Base-by-base conservation (phyloP, 805 yeast genomes). In the Zygoascus ofunaensis region DNA sequence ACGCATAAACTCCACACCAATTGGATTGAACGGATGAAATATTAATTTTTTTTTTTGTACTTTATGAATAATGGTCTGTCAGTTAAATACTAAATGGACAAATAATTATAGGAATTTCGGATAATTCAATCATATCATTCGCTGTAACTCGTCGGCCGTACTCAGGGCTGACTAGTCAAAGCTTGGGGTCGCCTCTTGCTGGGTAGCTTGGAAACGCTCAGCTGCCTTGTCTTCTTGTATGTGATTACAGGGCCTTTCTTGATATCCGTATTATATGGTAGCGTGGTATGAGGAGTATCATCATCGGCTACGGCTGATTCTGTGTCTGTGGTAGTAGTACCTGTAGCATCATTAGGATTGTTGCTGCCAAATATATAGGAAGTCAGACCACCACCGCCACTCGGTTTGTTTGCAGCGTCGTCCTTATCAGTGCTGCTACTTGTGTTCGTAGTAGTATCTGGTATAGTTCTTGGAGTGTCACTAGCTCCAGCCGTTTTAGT, bases 161-260 rank as follows among this genome's bases (percentile, higher is more conserved):
- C n/a, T n/a, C n/a, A n/a, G n/a, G n/a, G n/a, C n/a, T n/a, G n/a
- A n/a, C n/a, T n/a, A n/a, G n/a, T n/a, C n/a, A n/a, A n/a, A n/a
- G n/a, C n/a, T n/a, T n/a, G n/a, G n/a, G n/a, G n/a, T n/a, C n/a
- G n/a, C n/a, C n/a, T n/a, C n/a, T n/a, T n/a, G n/a, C n/a, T n/a
- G n/a, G n/a, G n/a, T n/a, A n/a, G 40, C 40, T 24, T 19, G n/a
- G 40, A 21, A 4, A 36, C 23, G 7, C 24, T 14, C 48, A 35
- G 20, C 33, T 42, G 36, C 7, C 36, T 17, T 3, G 45, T 17
- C 41, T 28, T 35, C 12, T 19, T 14, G 14, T 34, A 28, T 12
- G 30, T 30, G 17, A 33, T 22, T 3, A 23, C 28, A 10, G 43
- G 37, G 30, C 35, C 38, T 21, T 41, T 23, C 2, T 19, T 34